Evolutionary conservation across 345 rosid species (phyloP), one percentile per base, ranked within the genome.

Genomic region (Erysimum cheiranthoides): DNA sequence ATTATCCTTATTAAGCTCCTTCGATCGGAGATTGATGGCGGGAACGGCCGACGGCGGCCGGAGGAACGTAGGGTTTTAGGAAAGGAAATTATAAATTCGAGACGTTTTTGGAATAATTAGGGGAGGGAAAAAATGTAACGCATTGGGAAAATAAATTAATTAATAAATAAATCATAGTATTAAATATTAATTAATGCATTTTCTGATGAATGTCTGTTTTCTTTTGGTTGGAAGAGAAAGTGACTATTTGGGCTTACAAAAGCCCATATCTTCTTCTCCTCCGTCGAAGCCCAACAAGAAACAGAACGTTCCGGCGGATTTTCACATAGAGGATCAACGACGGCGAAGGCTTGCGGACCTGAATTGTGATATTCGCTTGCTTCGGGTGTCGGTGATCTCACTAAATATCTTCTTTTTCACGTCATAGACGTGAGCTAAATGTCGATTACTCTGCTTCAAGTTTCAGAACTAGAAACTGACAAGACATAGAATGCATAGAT

Each of bases 41-140:
- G 53, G 31, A 9, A 43, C 43, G 62, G 12, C 49, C 58, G 12
- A 50, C 42, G 73, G 77, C 81, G 68, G 81, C 66, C 66, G 81
- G 81, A 71, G 73, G 8, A 72, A 27, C 63, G 63, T 72, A 78
- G 81, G 81, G 81, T 66, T 78, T 64, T 58, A 71, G 67, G 25
- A 21, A 42, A 50, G 43, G n/a, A 49, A 45, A 28, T 8, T 36
- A 16, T 5, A 62, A 45, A 30, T 38, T 54, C n/a, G 10, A 61
- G 69, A 51, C 47, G 61, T 56, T 73, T 73, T 53, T 7, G 69
- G 63, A 69, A 32, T 32, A 69, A 30, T 8, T 52, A 8, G 31
- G 49, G 64, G 79, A 52, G 69, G 79, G 66, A 47, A 77, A 39
- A 70, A 71, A 42, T 50, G 62, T 56, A 74, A 58, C 66, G 46